Base-by-base conservation (phyloP, 2,329 filamentous ascomycete genomes). In the Amauroascus verrucosus region DNA sequence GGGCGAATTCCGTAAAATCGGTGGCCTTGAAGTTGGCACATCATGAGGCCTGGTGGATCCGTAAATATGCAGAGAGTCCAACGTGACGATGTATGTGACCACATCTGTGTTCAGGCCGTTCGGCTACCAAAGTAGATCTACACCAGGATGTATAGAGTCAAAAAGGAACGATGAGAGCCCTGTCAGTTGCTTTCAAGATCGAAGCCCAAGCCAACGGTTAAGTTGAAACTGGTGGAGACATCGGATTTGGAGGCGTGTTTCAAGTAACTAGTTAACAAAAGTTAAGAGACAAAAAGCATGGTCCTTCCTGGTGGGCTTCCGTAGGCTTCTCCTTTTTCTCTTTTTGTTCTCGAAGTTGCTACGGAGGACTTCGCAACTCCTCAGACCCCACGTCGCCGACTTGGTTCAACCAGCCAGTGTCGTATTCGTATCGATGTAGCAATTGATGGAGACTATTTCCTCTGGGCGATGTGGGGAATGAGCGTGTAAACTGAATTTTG, bases 401-500 rank as follows among this genome's bases (percentile, higher is more conserved):
- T 45, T n/a, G n/a, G 13, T 6, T 18, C 22, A 45, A 28, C 4
- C n/a, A 35, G 33, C 5, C 6, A 30, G 41, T n/a, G 48, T 33
- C 48, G 48, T 50, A 50, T 50, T 50, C 48, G 48, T 43, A 32
- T 50, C 24, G 41, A 14, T 43, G 47, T 49, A n/a, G 33, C 46
- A 48, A 20, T 8, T 4, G 24, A 32, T 37, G 28, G 14, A 18
- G 40, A 6, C 7, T 16, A 13, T 24, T 13, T 30, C 7, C 20
- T 16, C 6, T 46, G 28, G 30, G 20, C 24, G 30, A 2, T 6
- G 50, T 52, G 50, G 50, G 18, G 50, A 32, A 3, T 13, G 40
- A 52, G 50, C 50, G 50, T 40, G 30, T 52, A 52, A 28, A 14
- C 3, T 6, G 30, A 6, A 22, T 7, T 16, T n/a, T 28, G 41